phyloP scores from a whole-genome alignment of 2,329 filamentous ascomycete species.

The Cadophora gregata region DNA sequence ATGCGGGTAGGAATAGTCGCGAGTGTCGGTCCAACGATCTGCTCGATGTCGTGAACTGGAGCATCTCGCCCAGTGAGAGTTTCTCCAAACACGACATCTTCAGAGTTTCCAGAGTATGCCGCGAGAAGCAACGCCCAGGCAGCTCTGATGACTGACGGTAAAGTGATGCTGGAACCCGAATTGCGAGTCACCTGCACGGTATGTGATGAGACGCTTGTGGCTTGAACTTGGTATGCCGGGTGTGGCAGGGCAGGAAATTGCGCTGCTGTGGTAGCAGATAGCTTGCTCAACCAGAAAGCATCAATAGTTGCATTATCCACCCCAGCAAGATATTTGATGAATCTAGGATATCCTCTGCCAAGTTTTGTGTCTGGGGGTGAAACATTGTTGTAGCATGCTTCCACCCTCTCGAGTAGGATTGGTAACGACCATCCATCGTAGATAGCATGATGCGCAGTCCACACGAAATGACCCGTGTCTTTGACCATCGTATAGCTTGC shows the following conservation, averaged over 20 bases:
- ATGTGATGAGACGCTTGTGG: constrained; percentile 40
- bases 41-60: constrained; percentile 66
- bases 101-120: constrained; percentile 45
- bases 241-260: background rate
- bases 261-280: background rate
- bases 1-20: constrained; percentile 71
- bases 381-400: background rate
- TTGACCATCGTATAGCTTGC: background rate
- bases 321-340: background rate
- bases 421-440: constrained; percentile 5
- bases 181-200: background rate
- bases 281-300: background rate
- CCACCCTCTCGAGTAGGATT: background rate
- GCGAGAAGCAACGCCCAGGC: constrained; percentile 43
- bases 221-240: background rate
- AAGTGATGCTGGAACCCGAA: background rate
- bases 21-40: constrained; percentile 78
- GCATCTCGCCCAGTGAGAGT: constrained; percentile 51
- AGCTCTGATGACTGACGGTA: background rate
- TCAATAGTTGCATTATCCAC: background rate
- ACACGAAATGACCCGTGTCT: constrained; percentile 8
- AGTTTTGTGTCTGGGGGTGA: background rate
- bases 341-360: background rate
- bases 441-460: constrained; percentile 15
- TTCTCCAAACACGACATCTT: constrained; percentile 52